Conservation (phyloP, 768 basidiomycete species). For the Calocybe gangraenosa region DNA sequence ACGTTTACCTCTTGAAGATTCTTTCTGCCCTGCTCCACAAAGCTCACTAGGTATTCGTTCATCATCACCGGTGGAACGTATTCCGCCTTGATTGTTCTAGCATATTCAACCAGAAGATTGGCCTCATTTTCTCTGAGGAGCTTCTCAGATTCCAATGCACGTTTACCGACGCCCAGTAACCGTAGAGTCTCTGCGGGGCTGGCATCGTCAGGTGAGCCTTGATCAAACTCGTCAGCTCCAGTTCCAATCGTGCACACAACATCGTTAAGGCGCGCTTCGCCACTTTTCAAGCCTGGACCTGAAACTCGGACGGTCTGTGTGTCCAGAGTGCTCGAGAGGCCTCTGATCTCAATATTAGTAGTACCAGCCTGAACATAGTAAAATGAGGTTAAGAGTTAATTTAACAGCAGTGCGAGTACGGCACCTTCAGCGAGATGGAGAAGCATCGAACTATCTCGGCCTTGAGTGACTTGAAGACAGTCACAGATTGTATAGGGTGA, state of each 20-base stretch:
- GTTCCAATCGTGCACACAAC: conserved; percentile 42
- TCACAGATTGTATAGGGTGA: conserved; percentile 48
- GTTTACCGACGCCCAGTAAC: conserved; percentile 30
- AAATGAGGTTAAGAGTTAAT: neutral
- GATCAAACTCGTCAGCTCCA: conserved; percentile 15
- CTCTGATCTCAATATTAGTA: conserved; percentile 45
- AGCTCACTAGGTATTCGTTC: conserved; percentile 35
- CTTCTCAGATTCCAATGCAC: conserved; percentile 32
- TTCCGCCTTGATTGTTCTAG: conserved; percentile 38
- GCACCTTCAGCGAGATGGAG: conserved; percentile 45
- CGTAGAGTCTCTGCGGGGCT: conserved; percentile 30
- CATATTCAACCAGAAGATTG: conserved; percentile 39
- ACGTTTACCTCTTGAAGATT: conserved; percentile 27
- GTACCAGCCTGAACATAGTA: conserved; percentile 44
- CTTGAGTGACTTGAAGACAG: conserved; percentile 50
- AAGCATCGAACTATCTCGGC: conserved; percentile 56
- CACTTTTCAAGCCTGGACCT: conserved; percentile 40
- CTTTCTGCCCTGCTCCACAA: conserved; percentile 33
- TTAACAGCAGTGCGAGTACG: neutral
- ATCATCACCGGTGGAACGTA: conserved; percentile 35
- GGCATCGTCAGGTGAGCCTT: conserved; percentile 15
- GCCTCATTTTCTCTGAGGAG: conserved; percentile 36
- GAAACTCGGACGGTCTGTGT: conserved; percentile 50
- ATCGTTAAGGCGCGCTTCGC: conserved; percentile 48
- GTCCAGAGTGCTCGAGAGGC: conserved; percentile 48